Conservation (phyloP, 169 alveolate genomes). For the Plasmodium billcollinsi region DNA sequence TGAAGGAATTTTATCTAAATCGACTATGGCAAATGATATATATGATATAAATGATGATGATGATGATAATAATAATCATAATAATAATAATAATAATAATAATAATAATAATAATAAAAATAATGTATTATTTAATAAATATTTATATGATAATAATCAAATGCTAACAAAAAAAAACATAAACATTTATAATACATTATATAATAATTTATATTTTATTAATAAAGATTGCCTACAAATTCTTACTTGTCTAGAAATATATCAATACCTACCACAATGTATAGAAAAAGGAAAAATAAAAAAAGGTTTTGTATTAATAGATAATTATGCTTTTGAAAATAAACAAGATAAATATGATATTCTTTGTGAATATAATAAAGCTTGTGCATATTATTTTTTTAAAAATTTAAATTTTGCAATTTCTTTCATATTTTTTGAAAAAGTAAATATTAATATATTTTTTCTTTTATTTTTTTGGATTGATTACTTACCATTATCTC, state of each 20-base stretch:
- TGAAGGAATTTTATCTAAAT: neutral
- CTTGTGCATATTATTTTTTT: constrained; percentile 50
- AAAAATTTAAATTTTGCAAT: constrained; percentile 13
- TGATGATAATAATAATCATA: no score
- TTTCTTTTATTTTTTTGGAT: constrained; percentile 54
- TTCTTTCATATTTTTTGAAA: constrained; percentile 36
- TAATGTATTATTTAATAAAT: no score
- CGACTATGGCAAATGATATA: neutral
- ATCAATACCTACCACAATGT: constrained; percentile 35
- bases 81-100: no score
- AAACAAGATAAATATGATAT: constrained; percentile 18
- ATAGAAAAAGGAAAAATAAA: constrained; percentile 26
- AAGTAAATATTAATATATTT: constrained; percentile 5
- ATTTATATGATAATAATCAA: neutral
- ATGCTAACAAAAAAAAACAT: no score
- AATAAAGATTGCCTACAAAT: constrained; percentile 14
- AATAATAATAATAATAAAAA: no score
- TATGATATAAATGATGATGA: no score
- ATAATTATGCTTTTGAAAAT: constrained; percentile 28
- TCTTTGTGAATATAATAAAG: constrained; percentile 32
- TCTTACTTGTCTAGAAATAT: constrained; percentile 33
- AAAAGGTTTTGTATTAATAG: constrained; percentile 42
- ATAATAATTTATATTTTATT: constrained; percentile 27
- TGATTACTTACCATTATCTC: neutral
- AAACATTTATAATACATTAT: neutral